Base-by-base conservation (phyloP, 75 land plant genomes). In the Pinus tabuliformis region DNA sequence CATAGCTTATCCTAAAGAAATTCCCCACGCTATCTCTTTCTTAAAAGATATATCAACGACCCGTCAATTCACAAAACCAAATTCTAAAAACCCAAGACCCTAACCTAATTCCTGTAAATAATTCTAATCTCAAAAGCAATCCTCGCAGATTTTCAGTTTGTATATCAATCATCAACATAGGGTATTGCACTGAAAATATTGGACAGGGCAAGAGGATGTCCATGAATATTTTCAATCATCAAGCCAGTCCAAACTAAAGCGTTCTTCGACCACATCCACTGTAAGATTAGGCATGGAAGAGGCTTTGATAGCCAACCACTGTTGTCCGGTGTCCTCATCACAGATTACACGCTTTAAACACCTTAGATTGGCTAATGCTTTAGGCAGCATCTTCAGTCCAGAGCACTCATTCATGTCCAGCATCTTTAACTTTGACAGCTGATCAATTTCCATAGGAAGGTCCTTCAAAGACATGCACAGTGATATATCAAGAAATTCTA, bases 401-500 rank as follows among this genome's bases (percentile, higher is more conserved):
- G 33, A 18, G 71, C 71, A 68, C 52, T 68, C 71, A 42, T 39
- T 68, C 71, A 68, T 68, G 49, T 68, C 49, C 33, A 68, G 7
- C 5, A 18, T 30, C 17, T 68, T 17, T 11, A 68, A 7, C 6
- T 20, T 42, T 8, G 18, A 17, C 9, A 68, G 20, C 6, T 68
- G n/a, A 42, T 39, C 71, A 42, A 68, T 42, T 68, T 39, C 52
- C 6, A 7, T 2, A 7, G 71, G 71, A 68, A 68, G 7, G 1
- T 33, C 36, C 52, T 68, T 18, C 42, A 68, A 17, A 36, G 49
- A 68, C 7, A 13, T 21, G 42, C 71, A 68, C 4, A 37, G 52
- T 42, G 71, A 68, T 6, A 68, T 68, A 45, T 68, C 71, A 42
- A 68, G 71, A 36, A 37, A 20, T 68, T 68, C 71, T n/a, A 68